Percentiles rank a stretch among this genome's conserved stretches.
Conservation (phyloP, 306 rosid genomes). For the Erythrophleum fordii region DNA sequence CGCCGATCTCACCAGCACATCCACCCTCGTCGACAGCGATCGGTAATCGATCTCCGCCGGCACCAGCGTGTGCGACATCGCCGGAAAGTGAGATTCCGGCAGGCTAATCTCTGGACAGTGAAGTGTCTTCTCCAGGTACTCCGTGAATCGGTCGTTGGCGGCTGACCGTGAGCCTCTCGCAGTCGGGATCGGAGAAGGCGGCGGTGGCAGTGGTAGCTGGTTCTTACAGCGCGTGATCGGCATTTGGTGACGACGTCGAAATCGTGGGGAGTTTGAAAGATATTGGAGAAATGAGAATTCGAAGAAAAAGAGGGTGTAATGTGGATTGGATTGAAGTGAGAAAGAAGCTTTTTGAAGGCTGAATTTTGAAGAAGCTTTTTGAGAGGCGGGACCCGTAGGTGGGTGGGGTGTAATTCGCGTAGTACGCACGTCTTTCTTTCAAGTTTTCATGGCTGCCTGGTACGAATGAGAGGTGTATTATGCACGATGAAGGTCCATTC, state of each 20-base stretch:
- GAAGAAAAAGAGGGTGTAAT: too few relatives aligned
- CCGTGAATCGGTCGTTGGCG: slow-evolving; percentile 43
- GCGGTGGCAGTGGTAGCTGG: slow-evolving; percentile 30
- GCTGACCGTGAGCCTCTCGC: slow-evolving; percentile 63
- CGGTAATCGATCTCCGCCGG: slow-evolving; percentile 48
- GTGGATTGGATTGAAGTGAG: not conserved
- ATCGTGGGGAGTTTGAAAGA: too few relatives aligned
- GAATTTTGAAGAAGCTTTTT: not conserved
- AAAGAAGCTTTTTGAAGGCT: not conserved
- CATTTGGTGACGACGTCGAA: not conserved
- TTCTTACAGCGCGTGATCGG: not conserved
- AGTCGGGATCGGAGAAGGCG: slow-evolving; percentile 64
- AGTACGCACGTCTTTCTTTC: not conserved
- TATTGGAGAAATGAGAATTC: too few relatives aligned
- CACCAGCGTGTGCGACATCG: not conserved
- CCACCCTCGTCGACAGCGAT: slow-evolving; percentile 20
- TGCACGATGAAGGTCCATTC: too few relatives aligned
- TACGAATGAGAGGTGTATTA: too few relatives aligned
- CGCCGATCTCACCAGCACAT: slow-evolving; percentile 42
- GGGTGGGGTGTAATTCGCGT: not conserved
- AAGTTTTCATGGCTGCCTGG: not conserved
- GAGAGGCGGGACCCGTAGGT: slow-evolving; percentile 2
- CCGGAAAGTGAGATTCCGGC: slow-evolving; percentile 28
- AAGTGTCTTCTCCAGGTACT: slow-evolving; percentile 45
- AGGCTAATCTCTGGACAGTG: slow-evolving; percentile 48